These are phyloP conservation scores for Coelastrella sp. DNA, from an alignment of 139 green algal species.

Conservation along the genomic window DNA sequence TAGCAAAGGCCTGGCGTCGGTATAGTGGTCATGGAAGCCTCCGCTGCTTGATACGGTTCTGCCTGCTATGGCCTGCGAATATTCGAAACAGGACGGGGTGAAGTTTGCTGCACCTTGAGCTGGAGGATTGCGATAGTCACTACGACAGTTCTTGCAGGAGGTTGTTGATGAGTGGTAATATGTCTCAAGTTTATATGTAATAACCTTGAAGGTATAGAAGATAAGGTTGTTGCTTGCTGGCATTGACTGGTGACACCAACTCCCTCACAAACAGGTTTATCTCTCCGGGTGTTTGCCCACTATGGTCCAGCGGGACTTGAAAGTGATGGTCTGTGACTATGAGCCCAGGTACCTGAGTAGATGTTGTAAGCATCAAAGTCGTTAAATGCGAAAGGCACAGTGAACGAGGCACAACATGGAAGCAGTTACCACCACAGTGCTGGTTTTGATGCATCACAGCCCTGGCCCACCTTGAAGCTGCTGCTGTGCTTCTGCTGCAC, in stretches of 20 bases:
- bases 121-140: too few species aligned
- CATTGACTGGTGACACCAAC: slow-evolving; percentile 65
- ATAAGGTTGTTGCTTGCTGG: slow-evolving; percentile 66
- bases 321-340: slow-evolving; percentile 71
- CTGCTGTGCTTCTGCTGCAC: background rate
- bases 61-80: too few species aligned
- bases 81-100: too few species aligned
- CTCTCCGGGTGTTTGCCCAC: background rate
- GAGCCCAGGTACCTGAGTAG: slow-evolving; percentile 65
- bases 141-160: too few species aligned
- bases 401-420: too few species aligned
- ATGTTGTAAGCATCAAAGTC: too few species aligned
- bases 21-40: too few species aligned
- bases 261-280: slow-evolving; percentile 88
- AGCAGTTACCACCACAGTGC: too few species aligned
- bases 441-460: background rate
- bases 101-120: background rate
- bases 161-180: background rate
- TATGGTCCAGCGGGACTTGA: slow-evolving; percentile 82
- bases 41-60: too few species aligned
- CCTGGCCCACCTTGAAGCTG: background rate
- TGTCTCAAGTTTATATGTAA: background rate
- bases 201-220: slow-evolving; percentile 90
- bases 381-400: too few species aligned
- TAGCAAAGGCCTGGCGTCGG: too few species aligned